Percentiles rank a stretch among this genome's conserved stretches.
Evolutionary conservation across 2,329 filamentous ascomycete species (phyloP).

Genomic region (Fusarium incarnatum): DNA sequence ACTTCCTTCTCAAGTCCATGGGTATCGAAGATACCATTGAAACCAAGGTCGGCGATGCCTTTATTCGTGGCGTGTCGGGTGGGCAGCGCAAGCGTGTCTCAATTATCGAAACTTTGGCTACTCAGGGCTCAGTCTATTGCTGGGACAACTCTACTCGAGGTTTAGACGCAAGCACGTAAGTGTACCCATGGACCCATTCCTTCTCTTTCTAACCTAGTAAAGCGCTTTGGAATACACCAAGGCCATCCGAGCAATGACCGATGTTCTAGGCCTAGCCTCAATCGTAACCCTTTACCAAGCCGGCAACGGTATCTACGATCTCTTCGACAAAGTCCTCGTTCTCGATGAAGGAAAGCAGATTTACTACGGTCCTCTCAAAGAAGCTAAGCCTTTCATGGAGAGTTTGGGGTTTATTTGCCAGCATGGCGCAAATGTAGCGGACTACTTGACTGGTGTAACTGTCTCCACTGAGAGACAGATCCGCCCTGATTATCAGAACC

Average conservation of each 20-base stretch:
- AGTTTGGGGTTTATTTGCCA: conserved; percentile 69
- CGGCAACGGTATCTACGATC: conserved; percentile 75
- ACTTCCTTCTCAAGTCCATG: conserved; percentile 69
- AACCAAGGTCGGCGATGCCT: conserved; percentile 76
- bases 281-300: conserved; percentile 77
- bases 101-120: conserved; percentile 72
- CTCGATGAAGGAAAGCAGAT: conserved; percentile 74
- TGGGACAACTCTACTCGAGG: conserved; percentile 77
- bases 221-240: conserved; percentile 70
- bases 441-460: conserved; percentile 74
- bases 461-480: conserved; percentile 77
- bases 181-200: background rate
- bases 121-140: conserved; percentile 68
- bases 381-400: conserved; percentile 74
- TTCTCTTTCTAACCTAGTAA: background rate
- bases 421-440: conserved; percentile 47
- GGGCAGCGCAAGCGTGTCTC: conserved; percentile 77
- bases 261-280: conserved; percentile 68
- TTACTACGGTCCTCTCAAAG: conserved; percentile 70
- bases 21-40: conserved; percentile 69
- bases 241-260: conserved; percentile 72
- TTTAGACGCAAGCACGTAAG: conserved; percentile 71
- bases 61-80: conserved; percentile 73
- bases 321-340: conserved; percentile 77
- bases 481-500: conserved; percentile 53